Conservation (phyloP, 768 basidiomycete genomes). For the Termitomyces heimii region DNA sequence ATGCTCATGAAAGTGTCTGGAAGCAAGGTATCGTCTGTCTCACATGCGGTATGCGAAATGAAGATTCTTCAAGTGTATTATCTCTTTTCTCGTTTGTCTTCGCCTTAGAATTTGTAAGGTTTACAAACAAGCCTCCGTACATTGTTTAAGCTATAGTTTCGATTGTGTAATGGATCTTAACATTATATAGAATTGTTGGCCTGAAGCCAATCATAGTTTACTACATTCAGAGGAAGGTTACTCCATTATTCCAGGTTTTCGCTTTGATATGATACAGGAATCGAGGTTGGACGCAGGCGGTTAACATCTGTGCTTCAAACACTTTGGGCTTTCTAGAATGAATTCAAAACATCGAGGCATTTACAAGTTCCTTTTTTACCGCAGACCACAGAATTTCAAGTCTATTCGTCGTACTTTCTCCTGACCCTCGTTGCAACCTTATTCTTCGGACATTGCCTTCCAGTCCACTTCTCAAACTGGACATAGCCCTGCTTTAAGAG, state of each 20-base stretch:
- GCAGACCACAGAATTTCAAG: neutral
- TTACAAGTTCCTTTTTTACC: neutral
- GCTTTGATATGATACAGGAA: no score
- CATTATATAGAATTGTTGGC: no score
- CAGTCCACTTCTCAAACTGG: conserved; percentile 84
- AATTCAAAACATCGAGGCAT: neutral
- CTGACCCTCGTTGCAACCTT: conserved; percentile 43
- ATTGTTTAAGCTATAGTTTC: neutral
- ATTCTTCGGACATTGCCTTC: conserved; percentile 48
- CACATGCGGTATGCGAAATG: neutral
- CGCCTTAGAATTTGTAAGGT: neutral
- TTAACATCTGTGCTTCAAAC: no score
- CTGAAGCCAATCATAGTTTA: no score
- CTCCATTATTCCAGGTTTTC: no score
- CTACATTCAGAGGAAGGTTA: no score
- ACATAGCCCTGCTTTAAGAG: conserved; percentile 85
- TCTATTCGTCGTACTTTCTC: conserved; percentile 31
- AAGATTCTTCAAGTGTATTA: neutral
- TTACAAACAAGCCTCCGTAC: neutral
- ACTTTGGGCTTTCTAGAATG: neutral
- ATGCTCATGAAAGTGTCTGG: neutral
- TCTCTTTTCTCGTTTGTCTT: neutral
- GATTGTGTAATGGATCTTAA: no score
- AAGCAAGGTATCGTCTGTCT: neutral
- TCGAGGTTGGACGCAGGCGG: no score